These are phyloP conservation scores for Pistacia integerrima DNA, from an alignment of 345 rosid genomes.

Conservation along the genomic window DNA sequence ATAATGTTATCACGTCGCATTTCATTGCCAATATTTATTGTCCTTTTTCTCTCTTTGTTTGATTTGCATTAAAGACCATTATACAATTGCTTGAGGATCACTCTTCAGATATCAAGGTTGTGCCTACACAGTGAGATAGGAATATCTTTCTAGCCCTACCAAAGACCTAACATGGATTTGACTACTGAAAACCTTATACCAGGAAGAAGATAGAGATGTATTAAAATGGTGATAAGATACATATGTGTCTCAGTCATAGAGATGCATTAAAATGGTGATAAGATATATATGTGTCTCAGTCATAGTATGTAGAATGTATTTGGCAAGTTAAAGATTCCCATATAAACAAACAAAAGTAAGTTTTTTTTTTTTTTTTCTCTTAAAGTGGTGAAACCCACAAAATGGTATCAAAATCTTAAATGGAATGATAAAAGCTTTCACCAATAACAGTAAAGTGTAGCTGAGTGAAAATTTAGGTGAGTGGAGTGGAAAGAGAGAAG, in stretches of 20 bases:
- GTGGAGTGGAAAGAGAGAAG: background rate
- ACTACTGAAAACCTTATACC: background rate
- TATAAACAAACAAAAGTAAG: too few species aligned
- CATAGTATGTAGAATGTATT: background rate
- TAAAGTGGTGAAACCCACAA: background rate
- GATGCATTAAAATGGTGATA: background rate
- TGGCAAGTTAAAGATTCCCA: too few species aligned
- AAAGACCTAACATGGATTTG: background rate
- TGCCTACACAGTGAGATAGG: background rate
- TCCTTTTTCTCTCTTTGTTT: background rate
- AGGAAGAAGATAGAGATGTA: background rate
- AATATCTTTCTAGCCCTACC: background rate
- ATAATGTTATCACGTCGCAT: background rate
- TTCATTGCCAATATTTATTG: background rate
- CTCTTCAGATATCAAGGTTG: background rate
- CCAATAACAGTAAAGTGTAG: background rate
- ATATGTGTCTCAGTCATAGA: background rate
- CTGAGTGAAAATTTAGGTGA: constrained; percentile 9
- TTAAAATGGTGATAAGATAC: background rate
- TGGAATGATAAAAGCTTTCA: constrained; percentile 5
- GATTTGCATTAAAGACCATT: background rate
- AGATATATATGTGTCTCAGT: background rate
- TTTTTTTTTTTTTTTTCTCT: background rate
- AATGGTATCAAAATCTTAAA: background rate
- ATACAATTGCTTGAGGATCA: constrained; percentile 1